Evolutionary conservation across 768 basidiomycete species (phyloP), one percentile per base, ranked within the genome.

Genomic region (Boletales sp.): DNA sequence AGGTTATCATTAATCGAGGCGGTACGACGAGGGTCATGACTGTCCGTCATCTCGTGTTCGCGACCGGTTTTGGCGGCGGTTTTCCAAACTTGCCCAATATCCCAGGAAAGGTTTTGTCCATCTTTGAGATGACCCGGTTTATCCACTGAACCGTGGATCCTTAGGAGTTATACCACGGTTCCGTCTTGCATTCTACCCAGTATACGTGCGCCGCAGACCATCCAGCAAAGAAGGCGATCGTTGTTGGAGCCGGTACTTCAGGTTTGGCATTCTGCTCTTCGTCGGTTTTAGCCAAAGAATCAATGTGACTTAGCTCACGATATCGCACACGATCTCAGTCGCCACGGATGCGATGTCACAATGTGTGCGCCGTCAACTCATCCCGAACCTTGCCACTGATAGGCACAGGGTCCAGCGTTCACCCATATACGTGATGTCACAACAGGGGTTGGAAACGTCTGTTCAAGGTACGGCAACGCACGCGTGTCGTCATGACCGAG

Each of bases 171-270:
- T 85, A 80, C 65, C 74, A 70, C 54, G 83, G 85, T 9, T 56
- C 70, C 17, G 55, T 79, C 8, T 46, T 78, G 5, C 85, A 88
- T 59, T 85, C 84, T 0, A 67, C 71, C 2, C 54, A 72, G 19
- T 78, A 79, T 60, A 76, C 68, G 14, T 69, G 68, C 13, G 78
- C 76, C 0, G 46, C 60, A 1, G 77, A 75, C 8, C 75, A 78
- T 57, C 50, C 57, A 11, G 82, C 83, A 10, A 86, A 86, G 71
- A 84, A 80, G 56, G 83, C 76, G 4, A 72, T 86, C 5, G 72
- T 87, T 8, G 70, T 88, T 8, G 84, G 86, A 5, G 77, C 84
- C 13, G 77, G 79, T 42, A 84, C 78, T 41, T 84, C 84, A 36
- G 79, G 78, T 79, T 45, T 21, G 45, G 36, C 19, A 10, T 28